Base-by-base conservation (phyloP, 2,329 filamentous ascomycete species). In the Colletotrichum paranaense region DNA sequence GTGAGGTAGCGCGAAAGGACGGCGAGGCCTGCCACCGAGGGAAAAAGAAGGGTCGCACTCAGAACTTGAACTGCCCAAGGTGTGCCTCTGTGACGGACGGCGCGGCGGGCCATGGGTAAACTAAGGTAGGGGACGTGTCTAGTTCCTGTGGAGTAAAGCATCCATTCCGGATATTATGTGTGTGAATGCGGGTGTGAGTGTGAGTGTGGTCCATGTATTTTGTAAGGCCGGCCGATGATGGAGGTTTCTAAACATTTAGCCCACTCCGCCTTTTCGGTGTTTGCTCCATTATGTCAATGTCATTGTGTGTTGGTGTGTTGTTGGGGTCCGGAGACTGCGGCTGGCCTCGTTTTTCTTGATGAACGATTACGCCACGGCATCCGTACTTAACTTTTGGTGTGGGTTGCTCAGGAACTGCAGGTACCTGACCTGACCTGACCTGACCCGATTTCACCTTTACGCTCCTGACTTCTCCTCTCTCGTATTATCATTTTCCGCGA, bases 391-490 rank as follows among this genome's bases (percentile, higher is more conserved):
- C 7, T 6, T 24, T 38, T 6, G 30, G n/a, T 22, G 30, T 35
- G 32, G 32, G 32, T 35, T 35, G 32, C 32, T 35, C 32, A 35
- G 32, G 32, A 4, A 12, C n/a, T n/a, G n/a, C n/a, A 52, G 12
- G 28, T 38, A 22, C 62, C 46, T 53, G 52, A 9, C 46, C 24
- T 63, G 1, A 28, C 4, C 60, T 32, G 30, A 32, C 30, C 30
- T 32, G 30, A 32, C 30, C 30, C 9, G 30, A 32, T 32, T 32
- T 32, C 9, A 32, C 30, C 30, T 32, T 22, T 35, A n/a, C 22
- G 63, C 55, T 65, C 70, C 56, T 60, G 55, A 64, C 59, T 46
- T 57, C 32, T 30, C 9, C 60, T 35, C 24, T 32, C 70, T 73
- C 70, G 66, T 70, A 70, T 73, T 49, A 19, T 49, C 42, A 49